Conservation (phyloP, 2,329 filamentous ascomycete species). For the Phaeosphaeriaceae sp. region DNA sequence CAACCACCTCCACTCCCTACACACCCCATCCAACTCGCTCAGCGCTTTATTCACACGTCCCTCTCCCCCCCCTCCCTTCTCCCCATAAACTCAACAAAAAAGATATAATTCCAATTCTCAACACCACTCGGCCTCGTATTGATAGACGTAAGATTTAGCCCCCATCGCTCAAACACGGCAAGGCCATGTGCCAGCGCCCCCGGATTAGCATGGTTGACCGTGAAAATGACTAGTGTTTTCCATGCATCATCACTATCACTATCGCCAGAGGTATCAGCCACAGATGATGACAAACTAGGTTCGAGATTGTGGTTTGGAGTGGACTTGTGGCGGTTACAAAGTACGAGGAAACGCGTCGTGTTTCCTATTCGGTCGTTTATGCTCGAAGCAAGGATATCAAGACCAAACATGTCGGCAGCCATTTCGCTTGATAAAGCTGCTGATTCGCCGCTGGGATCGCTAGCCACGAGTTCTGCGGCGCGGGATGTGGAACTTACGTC, state of each 20-base stretch:
- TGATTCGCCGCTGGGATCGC: slow-evolving; percentile 64
- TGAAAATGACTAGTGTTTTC: slow-evolving; percentile 83
- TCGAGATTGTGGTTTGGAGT: not conserved
- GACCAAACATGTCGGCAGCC: slow-evolving; percentile 70
- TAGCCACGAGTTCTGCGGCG: slow-evolving; percentile 77
- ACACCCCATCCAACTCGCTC: slow-evolving; percentile 62
- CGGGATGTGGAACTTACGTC: slow-evolving; percentile 86
- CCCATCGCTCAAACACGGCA: slow-evolving; percentile 74
- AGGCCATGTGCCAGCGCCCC: slow-evolving; percentile 85
- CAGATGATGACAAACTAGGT: no score
- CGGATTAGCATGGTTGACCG: slow-evolving; percentile 74
- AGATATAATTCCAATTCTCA: slow-evolving; percentile 86
- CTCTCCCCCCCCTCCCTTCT: slow-evolving; percentile 64
- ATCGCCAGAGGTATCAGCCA: no score
- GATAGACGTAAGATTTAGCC: slow-evolving; percentile 87
- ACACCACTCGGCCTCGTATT: slow-evolving; percentile 81
- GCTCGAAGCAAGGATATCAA: slow-evolving; percentile 71
- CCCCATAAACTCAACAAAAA: slow-evolving; percentile 89
- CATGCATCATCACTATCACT: no score
- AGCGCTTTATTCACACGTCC: slow-evolving; percentile 67
- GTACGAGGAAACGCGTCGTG: slow-evolving; percentile 78
- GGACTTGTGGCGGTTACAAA: slow-evolving; percentile 44
- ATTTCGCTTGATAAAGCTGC: slow-evolving; percentile 81
- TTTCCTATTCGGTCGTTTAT: slow-evolving; percentile 80
- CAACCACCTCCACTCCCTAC: slow-evolving; percentile 70